These are phyloP conservation scores for Rhytidhysteron rufulum DNA, from an alignment of 2,329 filamentous ascomycete genomes.

Conservation along the genomic window DNA sequence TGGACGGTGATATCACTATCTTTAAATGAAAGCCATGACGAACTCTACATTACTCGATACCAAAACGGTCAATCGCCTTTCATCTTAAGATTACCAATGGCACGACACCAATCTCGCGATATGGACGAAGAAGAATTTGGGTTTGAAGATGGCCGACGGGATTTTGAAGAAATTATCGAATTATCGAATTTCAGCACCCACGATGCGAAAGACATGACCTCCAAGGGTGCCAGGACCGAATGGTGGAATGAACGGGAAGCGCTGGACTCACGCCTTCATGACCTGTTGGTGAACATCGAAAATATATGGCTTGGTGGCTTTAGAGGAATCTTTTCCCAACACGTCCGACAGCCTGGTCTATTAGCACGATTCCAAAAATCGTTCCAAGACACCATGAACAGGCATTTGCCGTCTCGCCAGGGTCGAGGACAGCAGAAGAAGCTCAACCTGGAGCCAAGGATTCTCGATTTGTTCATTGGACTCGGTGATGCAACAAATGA, in stretches of 20 bases:
- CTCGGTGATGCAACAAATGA: constrained; percentile 69
- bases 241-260: constrained; percentile 89
- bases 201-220: constrained; percentile 64
- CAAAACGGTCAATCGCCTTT: constrained; percentile 74
- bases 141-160: constrained; percentile 73
- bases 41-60: constrained; percentile 86
- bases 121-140: constrained; percentile 77
- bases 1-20: constrained; percentile 89
- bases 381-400: constrained; percentile 76
- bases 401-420: constrained; percentile 78
- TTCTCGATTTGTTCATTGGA: constrained; percentile 85
- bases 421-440: constrained; percentile 51
- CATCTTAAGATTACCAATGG: constrained; percentile 79
- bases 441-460: constrained; percentile 58
- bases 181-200: constrained; percentile 83
- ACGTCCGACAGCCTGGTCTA: constrained; percentile 58
- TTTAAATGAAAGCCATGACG: constrained; percentile 74
- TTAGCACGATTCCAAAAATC: constrained; percentile 72
- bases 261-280: constrained; percentile 71
- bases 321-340: constrained; percentile 84
- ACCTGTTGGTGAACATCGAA: constrained; percentile 81
- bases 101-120: constrained; percentile 75
- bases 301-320: constrained; percentile 95
- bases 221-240: constrained; percentile 69
- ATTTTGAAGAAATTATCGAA: constrained; percentile 78